Percentiles rank a stretch among this genome's conserved stretches.
phyloP scores from a whole-genome alignment of 495 filamentous ascomycete genomes.

The Penicillium soppii region DNA sequence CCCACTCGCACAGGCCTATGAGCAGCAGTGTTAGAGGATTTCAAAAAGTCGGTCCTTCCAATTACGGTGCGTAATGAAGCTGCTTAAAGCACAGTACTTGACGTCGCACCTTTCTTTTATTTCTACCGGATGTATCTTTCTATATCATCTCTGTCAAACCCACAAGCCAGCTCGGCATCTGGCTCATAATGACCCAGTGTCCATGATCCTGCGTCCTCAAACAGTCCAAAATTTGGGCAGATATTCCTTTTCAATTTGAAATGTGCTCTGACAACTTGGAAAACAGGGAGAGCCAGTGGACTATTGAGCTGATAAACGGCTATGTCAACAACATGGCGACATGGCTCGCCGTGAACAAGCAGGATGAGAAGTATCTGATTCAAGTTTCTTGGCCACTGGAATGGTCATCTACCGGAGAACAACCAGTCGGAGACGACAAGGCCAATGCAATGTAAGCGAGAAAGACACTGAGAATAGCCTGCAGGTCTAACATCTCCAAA shows the following conservation, averaged over 20 bases:
- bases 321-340: slow-evolving; percentile 13
- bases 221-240: no score
- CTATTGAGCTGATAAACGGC: neutral
- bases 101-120: neutral
- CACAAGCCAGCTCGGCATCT: no score
- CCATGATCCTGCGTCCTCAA: no score
- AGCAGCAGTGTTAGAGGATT: no score
- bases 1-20: no score
- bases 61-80: no score
- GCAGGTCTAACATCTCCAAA: neutral
- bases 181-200: no score
- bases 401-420: slow-evolving; percentile 7
- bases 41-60: no score
- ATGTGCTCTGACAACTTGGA: no score
- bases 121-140: neutral
- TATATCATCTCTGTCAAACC: neutral
- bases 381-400: slow-evolving; percentile 23
- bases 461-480: neutral
- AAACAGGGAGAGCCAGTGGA: slow-evolving; percentile 2
- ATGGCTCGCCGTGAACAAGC: slow-evolving; percentile 11
- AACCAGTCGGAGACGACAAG: neutral
- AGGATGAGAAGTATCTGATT: slow-evolving; percentile 14
- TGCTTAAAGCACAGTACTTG: no score
- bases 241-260: neutral
- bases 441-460: slow-evolving; percentile 19